These are phyloP conservation scores for Trichoderma sp. DNA, from an alignment of 2,329 filamentous ascomycete genomes.

Conservation along the genomic window DNA sequence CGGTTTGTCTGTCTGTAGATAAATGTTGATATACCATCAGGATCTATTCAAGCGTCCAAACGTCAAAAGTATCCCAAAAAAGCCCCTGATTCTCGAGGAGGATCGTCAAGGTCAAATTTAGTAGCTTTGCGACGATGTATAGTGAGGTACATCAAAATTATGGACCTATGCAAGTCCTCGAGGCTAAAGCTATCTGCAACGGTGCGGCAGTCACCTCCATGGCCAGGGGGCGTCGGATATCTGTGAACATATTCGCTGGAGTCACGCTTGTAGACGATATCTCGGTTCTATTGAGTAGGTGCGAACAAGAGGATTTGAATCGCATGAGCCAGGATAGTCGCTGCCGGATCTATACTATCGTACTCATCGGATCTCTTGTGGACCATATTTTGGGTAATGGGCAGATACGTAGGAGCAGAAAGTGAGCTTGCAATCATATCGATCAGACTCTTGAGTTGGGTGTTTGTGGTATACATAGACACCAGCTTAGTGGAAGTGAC, in stretches of 20 bases:
- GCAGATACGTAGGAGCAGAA: neutral
- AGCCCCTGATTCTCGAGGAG: too few relatives aligned
- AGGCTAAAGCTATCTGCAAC: neutral
- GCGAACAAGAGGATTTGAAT: neutral
- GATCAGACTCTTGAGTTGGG: too few relatives aligned
- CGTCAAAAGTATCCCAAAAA: neutral
- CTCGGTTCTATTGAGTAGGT: neutral
- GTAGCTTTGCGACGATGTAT: too few relatives aligned
- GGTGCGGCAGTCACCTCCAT: neutral
- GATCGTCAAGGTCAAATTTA: too few relatives aligned
- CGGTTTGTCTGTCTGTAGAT: too few relatives aligned
- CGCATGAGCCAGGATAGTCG: neutral
- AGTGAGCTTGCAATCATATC: neutral
- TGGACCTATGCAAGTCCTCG: neutral
- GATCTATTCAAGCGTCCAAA: too few relatives aligned
- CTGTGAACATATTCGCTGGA: neutral
- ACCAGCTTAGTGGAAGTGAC: too few relatives aligned
- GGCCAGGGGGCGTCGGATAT: neutral
- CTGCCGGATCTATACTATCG: neutral
- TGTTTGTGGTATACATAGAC: too few relatives aligned
- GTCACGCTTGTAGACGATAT: neutral
- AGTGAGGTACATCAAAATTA: neutral
- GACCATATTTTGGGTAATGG: neutral
- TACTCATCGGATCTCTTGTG: accelerated
- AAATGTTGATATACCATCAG: neutral